phyloP scores from a whole-genome alignment of 1,284 basidiomycete species.

The Mycosarcoma maydis region DNA sequence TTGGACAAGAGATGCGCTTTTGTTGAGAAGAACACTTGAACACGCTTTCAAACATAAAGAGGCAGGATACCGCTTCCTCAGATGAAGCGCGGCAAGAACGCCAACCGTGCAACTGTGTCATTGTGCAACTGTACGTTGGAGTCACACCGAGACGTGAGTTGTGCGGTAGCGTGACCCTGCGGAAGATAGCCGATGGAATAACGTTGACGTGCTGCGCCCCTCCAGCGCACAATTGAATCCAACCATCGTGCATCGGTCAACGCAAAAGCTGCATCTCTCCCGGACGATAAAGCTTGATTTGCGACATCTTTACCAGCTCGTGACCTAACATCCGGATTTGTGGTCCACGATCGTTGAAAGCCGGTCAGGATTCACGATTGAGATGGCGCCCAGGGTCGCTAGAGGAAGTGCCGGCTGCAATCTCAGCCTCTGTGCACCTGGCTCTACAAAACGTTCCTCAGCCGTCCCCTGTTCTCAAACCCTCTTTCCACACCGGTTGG shows the following conservation, averaged over 20 bases:
- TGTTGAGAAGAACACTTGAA: conserved; percentile 5
- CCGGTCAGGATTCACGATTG: too few species aligned
- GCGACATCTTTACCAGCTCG: not conserved
- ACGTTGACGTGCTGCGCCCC: too few species aligned
- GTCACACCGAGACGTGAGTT: conserved; percentile 3
- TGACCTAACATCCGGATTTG: not conserved
- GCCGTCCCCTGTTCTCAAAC: too few species aligned
- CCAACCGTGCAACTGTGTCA: too few species aligned
- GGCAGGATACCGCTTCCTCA: not conserved
- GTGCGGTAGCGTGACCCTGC: conserved; percentile 35
- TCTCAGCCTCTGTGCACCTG: too few species aligned
- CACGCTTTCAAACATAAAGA: not conserved
- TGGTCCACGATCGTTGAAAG: too few species aligned
- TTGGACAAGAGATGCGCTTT: not conserved
- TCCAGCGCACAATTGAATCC: not conserved
- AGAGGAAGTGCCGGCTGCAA: too few species aligned
- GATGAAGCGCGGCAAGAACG: not conserved
- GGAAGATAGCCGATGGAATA: conserved; percentile 29
- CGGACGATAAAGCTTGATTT: not conserved
- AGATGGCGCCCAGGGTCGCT: too few species aligned
- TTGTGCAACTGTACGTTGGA: conserved; percentile 7
- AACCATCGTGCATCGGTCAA: not conserved
- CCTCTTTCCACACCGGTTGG: too few species aligned
- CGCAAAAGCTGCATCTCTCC: not conserved
- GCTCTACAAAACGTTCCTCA: too few species aligned